Evolutionary conservation across 257 asterid genomes (phyloP).

Genomic region (Ligustrum vulgare): DNA sequence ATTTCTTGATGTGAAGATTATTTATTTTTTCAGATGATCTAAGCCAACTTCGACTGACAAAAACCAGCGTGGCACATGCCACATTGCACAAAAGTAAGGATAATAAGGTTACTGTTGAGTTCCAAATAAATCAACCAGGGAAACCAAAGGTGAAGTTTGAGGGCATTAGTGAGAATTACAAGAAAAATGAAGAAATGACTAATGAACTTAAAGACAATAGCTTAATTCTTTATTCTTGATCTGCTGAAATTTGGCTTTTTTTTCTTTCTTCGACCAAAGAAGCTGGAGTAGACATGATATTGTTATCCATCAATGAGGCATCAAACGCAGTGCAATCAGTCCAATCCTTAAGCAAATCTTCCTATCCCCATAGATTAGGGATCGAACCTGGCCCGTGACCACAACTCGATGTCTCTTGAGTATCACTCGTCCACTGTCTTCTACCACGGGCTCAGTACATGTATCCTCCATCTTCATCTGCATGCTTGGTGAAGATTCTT

Average conservation of each 20-base stretch:
- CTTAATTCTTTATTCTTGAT: slow-evolving; percentile 41
- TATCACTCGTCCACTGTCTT: slow-evolving; percentile 58
- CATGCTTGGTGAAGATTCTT: background rate
- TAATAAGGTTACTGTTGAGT: no score
- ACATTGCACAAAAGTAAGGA: no score
- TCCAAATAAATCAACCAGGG: no score
- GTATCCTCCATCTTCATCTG: background rate
- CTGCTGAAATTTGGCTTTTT: slow-evolving; percentile 38
- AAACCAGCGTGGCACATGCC: no score
- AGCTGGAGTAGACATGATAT: slow-evolving; percentile 60
- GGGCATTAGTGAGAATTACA: no score
- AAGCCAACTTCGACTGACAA: no score
- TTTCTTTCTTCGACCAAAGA: slow-evolving; percentile 53
- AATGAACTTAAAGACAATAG: background rate
- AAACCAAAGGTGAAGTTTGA: no score
- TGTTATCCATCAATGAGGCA: slow-evolving; percentile 44
- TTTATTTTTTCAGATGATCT: no score
- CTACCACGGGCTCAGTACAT: background rate
- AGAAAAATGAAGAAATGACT: background rate
- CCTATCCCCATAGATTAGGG: slow-evolving; percentile 92
- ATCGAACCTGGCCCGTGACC: slow-evolving; percentile 82
- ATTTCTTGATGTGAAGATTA: no score
- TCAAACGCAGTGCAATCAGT: slow-evolving; percentile 73
- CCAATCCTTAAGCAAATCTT: slow-evolving; percentile 74
- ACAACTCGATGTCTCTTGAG: slow-evolving; percentile 76